Base-by-base conservation (phyloP, 78 protist species). In the Dictyostelium purpureum region DNA sequence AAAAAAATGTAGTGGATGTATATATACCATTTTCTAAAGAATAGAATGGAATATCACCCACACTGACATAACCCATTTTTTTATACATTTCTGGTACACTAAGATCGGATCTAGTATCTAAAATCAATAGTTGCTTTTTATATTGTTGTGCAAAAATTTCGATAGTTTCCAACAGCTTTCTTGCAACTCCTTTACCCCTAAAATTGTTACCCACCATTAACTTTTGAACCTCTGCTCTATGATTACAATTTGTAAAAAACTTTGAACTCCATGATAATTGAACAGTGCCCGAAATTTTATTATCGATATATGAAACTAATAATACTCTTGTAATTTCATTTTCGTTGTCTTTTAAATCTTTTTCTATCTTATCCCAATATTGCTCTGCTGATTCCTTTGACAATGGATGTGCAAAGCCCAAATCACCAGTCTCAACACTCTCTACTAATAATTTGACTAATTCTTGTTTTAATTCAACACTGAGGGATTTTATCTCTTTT, bases 221-320 rank as follows among this genome's bases (percentile, higher is more conserved):
- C 33, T 63, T 63, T 33, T 63, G 71, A 63, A 63, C 71, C 4
- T 63, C 71, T 14, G 71, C 71, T 33, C 71, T 38, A 33, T 63
- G 71, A 33, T 33, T 33, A 31, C n/a, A 6, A 33, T 63, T 63
- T 4, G 26, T 63, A 33, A 33, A 63, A n/a, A n/a, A n/a, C 11
- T 10, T 10, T 4, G 71, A 33, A 63, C 33, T 43, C 71, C 71
- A 63, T 63, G 71, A 14, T 18, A 63, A 63, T 16, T 63, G 71
- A 63, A 63, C 38, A 33, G 71, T 63, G 5, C 71, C 71, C 16
- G 42, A 33, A 16, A 63, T 33, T 63, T 11, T 33, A 59, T 59
- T 59, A 11, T 12, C 43, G 33, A 33, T 63, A 12, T 21, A 63
- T 31, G 26, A 37, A 31, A 63, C 18, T 12, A 63, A 31, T 63